A percentile compares a stretch with the other conserved stretches of the same genome.
Conservation (phyloP, 345 rosid genomes). For the Aethionema arabicum region DNA sequence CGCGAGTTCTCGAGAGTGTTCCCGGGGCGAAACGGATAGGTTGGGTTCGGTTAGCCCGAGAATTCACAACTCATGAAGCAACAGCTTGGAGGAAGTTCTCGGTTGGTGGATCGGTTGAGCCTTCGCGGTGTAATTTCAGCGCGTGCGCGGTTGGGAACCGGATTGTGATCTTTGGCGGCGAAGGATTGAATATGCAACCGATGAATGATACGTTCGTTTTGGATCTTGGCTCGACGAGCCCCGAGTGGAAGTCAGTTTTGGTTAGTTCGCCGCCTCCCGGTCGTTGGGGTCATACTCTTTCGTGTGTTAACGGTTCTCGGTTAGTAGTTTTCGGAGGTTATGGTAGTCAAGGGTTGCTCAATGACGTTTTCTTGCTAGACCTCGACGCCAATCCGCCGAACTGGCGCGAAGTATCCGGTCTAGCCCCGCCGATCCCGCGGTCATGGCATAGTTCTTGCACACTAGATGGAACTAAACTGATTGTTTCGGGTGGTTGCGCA, state of each 20-base stretch:
- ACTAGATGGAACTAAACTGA: constrained; percentile 87
- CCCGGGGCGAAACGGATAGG: constrained; percentile 89
- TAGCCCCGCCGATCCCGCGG: constrained; percentile 91
- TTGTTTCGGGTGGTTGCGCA: constrained; percentile 95
- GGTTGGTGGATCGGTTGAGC: constrained; percentile 89
- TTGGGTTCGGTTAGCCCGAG: constrained; percentile 83
- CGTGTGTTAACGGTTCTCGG: constrained; percentile 82
- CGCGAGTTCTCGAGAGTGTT: constrained; percentile 73
- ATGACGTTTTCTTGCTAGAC: constrained; percentile 83
- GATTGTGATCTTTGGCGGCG: constrained; percentile 91
- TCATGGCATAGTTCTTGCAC: constrained; percentile 99
- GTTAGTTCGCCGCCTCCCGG: constrained; percentile 98
- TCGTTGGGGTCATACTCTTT: constrained; percentile 94
- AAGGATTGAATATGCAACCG: constrained; percentile 93
- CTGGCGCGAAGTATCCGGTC: constrained; percentile 91
- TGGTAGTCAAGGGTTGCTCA: constrained; percentile 82
- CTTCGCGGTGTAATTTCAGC: constrained; percentile 89
- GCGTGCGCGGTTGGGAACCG: constrained; percentile 91
- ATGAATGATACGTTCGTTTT: constrained; percentile 93
- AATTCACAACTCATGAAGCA: constrained; percentile 88
- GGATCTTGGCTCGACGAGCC: constrained; percentile 76
- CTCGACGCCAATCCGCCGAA: constrained; percentile 86
- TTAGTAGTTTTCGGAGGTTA: constrained; percentile 94
- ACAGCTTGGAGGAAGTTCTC: constrained; percentile 89
- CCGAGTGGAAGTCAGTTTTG: constrained; percentile 84